Base-by-base conservation (phyloP, 768 basidiomycete species). In the Termitomyces sp. region DNA sequence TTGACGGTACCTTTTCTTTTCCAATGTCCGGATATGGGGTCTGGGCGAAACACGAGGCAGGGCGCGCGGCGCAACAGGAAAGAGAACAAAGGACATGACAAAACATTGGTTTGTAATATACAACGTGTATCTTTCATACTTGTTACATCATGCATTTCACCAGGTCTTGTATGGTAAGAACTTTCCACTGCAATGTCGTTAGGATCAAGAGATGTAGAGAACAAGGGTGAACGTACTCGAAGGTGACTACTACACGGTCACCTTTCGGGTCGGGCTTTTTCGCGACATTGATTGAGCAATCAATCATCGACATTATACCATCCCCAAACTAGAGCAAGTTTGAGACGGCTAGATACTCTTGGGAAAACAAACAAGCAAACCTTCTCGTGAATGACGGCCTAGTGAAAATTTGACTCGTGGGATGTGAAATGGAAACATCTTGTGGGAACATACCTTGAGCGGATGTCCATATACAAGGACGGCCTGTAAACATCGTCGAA, bases 221-320 rank as follows among this genome's bases (percentile, higher is more conserved):
- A 22, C 45, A 20, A 23, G 22, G 25, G 51, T 22, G 42, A 23
- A 75, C 89, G 60, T 62, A 91, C 89, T 92, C 88, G 58, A 91
- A 90, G 2, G 85, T 91, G 56, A 92, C 73, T 16, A 90, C 62
- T 9, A 91, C 85, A 41, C 90, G 86, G 61, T 91, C 89, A 33
- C 89, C 89, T 63, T 86, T 88, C 15, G 88, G 88, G 62, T 91
- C 82, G 15, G 78, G 75, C 67, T 91, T 91, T 71, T 76, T 82
- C 57, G 81, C 74, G 42, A 91, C 74, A 44, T 75, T 76, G 56
- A 91, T 77, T 60, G 81, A 84, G 69, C 89, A 91, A 66, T 92
- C 89, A 54, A 91, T 90, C 87, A 91, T 89, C 18, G 86, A 88
- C 88, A 91, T 91, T 56, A 92, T 91, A 5, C 90, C 89, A 62